Percentiles rank a stretch among this genome's conserved stretches.
Evolutionary conservation across 495 filamentous ascomycete genomes (phyloP).

Genomic region (Evansstolkia leycettana): DNA sequence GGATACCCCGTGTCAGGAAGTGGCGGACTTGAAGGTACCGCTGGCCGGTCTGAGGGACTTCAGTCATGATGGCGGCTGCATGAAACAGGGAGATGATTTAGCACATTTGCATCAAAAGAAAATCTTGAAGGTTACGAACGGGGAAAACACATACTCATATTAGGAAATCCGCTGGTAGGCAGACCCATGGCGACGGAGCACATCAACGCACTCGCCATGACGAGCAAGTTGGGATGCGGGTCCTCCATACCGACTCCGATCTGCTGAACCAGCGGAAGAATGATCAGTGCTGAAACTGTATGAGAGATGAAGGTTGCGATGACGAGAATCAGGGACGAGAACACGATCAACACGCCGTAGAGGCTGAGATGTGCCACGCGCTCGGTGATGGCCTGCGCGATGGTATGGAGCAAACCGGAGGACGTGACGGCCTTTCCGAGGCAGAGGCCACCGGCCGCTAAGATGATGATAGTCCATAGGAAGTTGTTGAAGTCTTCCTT

Average conservation of each 20-base stretch:
- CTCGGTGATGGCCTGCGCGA: conserved; percentile 62
- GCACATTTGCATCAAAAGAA: neutral
- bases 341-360: conserved; percentile 80
- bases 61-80: conserved; percentile 98
- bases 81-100: neutral
- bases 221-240: conserved; percentile 86
- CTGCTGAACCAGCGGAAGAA: conserved; percentile 77
- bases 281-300: conserved; percentile 91
- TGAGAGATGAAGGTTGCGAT: conserved; percentile 98
- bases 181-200: conserved; percentile 71
- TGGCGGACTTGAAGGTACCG: conserved; percentile 86
- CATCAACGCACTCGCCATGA: conserved; percentile 72
- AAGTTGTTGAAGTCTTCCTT: conserved; percentile 99
- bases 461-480: conserved; percentile 98
- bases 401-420: conserved; percentile 83
- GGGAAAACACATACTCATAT: conserved; percentile 81
- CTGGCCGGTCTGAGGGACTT: conserved; percentile 81
- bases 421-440: conserved; percentile 91
- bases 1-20: conserved; percentile 84
- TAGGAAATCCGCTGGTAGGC: conserved; percentile 93
- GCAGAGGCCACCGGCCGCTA: conserved; percentile 85
- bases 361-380: conserved; percentile 67
- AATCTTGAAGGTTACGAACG: conserved; percentile 1
- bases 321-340: conserved; percentile 73
- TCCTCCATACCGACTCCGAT: conserved; percentile 76